A percentile compares a stretch with the other conserved stretches of the same genome.
Conservation (phyloP, 2,329 filamentous ascomycete genomes). For the Hirsutella rhossiliensis region DNA sequence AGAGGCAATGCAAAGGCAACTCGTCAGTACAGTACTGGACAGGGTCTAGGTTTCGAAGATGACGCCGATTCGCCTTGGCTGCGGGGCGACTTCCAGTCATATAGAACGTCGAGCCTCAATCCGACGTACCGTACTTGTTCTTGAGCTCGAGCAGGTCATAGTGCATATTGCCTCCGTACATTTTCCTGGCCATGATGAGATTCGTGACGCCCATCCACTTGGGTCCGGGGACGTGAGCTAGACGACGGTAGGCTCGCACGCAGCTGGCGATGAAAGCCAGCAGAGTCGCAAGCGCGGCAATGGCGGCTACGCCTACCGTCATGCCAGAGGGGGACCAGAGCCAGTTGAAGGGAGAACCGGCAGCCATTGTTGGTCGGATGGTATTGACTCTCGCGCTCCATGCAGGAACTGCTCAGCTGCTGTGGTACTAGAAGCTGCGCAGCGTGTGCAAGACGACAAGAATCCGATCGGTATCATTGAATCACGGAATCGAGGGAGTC, state of each 20-base stretch:
- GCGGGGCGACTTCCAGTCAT: too few species aligned
- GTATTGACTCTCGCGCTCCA: too few species aligned
- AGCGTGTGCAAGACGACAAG: too few species aligned
- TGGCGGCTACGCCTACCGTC: background rate
- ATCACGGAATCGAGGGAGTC: too few species aligned
- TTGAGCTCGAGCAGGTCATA: slow-evolving; percentile 13
- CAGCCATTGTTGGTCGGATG: background rate
- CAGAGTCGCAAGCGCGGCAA: background rate
- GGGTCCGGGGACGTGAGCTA: slow-evolving; percentile 3
- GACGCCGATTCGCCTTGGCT: too few species aligned
- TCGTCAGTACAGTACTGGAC: too few species aligned
- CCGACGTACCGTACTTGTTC: slow-evolving; percentile 14
- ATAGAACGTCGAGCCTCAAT: too few species aligned
- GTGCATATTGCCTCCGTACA: slow-evolving; percentile 10
- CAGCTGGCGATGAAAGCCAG: background rate
- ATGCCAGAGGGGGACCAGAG: background rate
- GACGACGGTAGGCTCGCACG: slow-evolving; percentile 1
- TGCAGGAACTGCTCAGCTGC: too few species aligned
- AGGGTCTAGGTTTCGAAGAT: too few species aligned
- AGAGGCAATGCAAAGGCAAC: too few species aligned
- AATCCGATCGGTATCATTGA: too few species aligned
- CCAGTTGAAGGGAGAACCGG: background rate
- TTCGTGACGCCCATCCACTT: slow-evolving; percentile 3
- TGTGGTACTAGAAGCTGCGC: too few species aligned
- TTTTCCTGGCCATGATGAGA: slow-evolving; percentile 1